A percentile compares a stretch with the other conserved stretches of the same genome.
Evolutionary conservation across 2,329 filamentous ascomycete species (phyloP).

Genomic region (Ophiostoma tasmaniense): DNA sequence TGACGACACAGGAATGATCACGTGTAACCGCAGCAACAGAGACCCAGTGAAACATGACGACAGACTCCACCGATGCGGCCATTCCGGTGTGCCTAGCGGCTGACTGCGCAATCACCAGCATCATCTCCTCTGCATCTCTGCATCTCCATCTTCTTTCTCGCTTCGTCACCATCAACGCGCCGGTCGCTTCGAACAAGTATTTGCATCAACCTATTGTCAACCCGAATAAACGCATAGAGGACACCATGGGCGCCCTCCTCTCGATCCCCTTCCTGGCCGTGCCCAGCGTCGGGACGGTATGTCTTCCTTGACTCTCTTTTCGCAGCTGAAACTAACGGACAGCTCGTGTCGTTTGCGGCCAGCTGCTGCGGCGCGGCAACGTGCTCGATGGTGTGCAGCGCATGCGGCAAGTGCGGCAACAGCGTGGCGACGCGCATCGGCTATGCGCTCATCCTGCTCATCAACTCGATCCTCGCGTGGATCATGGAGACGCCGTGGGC

Average conservation of each 20-base stretch:
- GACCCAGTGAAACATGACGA: not conserved
- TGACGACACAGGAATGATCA: not conserved
- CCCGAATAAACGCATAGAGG: not conserved
- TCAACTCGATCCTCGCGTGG: slow-evolving; percentile 97
- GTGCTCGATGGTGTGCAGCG: slow-evolving; percentile 89
- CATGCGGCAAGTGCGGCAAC: slow-evolving; percentile 94
- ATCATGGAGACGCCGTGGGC: slow-evolving; percentile 99
- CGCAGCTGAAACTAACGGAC: too few relatives aligned
- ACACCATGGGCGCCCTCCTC: slow-evolving; percentile 75
- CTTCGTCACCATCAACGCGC: not conserved
- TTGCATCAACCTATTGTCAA: too few relatives aligned
- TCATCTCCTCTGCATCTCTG: not conserved
- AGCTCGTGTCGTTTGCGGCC: slow-evolving; percentile 40
- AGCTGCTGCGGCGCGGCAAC: slow-evolving; percentile 96
- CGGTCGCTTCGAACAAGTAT: not conserved
- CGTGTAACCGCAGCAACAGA: not conserved
- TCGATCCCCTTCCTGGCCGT: slow-evolving; percentile 84
- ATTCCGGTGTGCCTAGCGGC: not conserved
- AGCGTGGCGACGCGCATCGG: slow-evolving; percentile 95
- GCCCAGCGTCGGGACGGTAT: slow-evolving; percentile 76
- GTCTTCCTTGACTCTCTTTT: slow-evolving; percentile 38
- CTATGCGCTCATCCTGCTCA: slow-evolving; percentile 84
- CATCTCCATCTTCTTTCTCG: not conserved
- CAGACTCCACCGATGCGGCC: not conserved
- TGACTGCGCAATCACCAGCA: not conserved